Evolutionary conservation across 176 grass and related monocot genomes (phyloP), one percentile per base, ranked within the genome.

Genomic region (Metroxylon sagu): DNA sequence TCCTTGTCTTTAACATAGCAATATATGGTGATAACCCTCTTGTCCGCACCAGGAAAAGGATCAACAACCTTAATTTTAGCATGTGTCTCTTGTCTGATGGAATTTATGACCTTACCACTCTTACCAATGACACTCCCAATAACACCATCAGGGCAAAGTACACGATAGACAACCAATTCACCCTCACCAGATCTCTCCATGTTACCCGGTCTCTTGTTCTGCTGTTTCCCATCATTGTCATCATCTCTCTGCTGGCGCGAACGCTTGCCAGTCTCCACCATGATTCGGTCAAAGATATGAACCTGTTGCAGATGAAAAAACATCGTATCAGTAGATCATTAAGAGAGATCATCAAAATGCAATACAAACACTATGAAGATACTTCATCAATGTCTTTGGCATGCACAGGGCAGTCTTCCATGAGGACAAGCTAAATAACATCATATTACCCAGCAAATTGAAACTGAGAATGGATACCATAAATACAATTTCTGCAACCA

Each of bases 121-220:
- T 92, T 98, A 27, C 93, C 93, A 57, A 98, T 98, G 26, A 98
- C 93, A 71, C 82, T 90, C 43, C 93, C 93, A 66, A 98, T 92
- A 52, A 92, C 71, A 56, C 61, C 66, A 57, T 60, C 75, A 16
- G 88, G 87, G 64, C 93, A 98, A 57, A 98, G 79, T 60, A 98
- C 79, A 6, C 93, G 88, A 61, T 85, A 92, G 54, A 98, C 71
- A 74, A 98, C 76, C 60, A 87, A 69, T 14, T 85, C 80, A 2
- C 82, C 71, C 50, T 71, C 82, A 60, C 64, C 64, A 18, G 61
- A 80, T 69, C 66, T 62, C 68, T 88, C 92, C 39, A 84, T 79
- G 53, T 75, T 16, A 30, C 51, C 60, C 25, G 71, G 60, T 57
- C 88, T 82, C 60, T 78, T 83, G 57, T 89, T 80, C 52, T 77